Base-by-base conservation (phyloP, 495 filamentous ascomycete genomes). In the Aspergillus nanangensis region DNA sequence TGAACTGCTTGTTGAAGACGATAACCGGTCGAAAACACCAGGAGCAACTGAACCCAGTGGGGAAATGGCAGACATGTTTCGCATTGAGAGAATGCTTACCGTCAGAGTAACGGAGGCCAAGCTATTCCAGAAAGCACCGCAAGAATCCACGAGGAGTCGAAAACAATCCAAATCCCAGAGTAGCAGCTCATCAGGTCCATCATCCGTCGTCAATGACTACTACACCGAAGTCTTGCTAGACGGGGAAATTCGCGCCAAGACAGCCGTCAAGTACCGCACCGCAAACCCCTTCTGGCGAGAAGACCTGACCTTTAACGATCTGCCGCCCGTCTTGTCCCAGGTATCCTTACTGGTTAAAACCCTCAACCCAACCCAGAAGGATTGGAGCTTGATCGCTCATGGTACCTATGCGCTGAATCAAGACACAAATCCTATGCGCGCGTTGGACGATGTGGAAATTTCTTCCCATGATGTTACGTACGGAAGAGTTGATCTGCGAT, bases 251-350 rank as follows among this genome's bases (percentile, higher is more conserved):
- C 78, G 92, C 44, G 88, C 88, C 13, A 84, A 88, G 50, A 96
- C 93, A 8, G 84, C 84, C 20, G 83, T 87, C 17, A 91, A 91
- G 63, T 74, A 77, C 47, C 86, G 89, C 44, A 91, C 86, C 11
- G 81, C 79, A 40, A 89, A 82, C 57, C 93, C 90, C 0, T 95
- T 97, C 52, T 99, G 94, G 93, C 77, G 90, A 22, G 93, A 97
- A 69, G 90, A 92, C 33, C 91, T 88, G 54, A 80, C 86, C 37
- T 96, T 96, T 57, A 69, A 71, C 32, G 91, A 96, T 65, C 74
- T 98, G 13, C 90, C 93, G 2, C 75, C 88, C 0, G 77, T 87
- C 8, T 60, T 94, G 29, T 90, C 87, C 8, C 87, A 81, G 56
- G 78, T 87, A 8, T 87, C 84, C n/a, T 75, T 98, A 41, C 72